Base-by-base conservation (phyloP, 768 basidiomycete species). In the Cyathus striatus region DNA sequence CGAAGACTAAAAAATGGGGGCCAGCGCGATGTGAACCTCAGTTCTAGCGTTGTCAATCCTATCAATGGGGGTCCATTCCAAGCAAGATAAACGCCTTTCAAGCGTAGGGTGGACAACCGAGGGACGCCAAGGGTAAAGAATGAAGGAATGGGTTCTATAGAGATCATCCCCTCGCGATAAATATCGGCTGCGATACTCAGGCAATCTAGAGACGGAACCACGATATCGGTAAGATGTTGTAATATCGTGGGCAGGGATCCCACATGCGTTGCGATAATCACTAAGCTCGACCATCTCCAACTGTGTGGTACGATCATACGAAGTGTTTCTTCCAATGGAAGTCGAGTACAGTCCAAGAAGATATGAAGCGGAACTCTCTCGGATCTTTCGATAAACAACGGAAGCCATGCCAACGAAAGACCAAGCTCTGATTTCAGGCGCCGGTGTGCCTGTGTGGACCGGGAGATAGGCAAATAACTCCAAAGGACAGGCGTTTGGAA, bases 81-180 rank as follows among this genome's bases (percentile, higher is more conserved):
- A 0, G 50, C 50, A 22, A 58, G 30, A 17, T 57, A 56, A 3
- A 56, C 52, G 2, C 60, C 58, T 9, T 48, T 52, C 6, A 59
- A 23, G 9, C 46, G 44, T 9, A 59, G 50, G 12, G 45, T 49
- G 12, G 54, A 37, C 17, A 59, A 38, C 18, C 48, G 40, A 1
- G 53, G 59, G 2, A 54, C 48, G 3, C 54, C 46, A n/a, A 45
- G 46, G 10, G 46, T 49, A 40, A 61, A 56, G 41, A 61, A 54
- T 1, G 50, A 45, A 7, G 58, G 51, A 10, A 59, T 26, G 3
- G 49, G 44, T 2, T 54, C 58, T 24, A 52, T 51, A 30, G 47
- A 51, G 4, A 57, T 43, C 22, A 61, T 61, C 2, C 60, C 60
- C 41, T 59, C 55, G 9, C 58, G 45, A 36, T 59, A 61, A 16